Percentiles rank a stretch among this genome's conserved stretches.
These are phyloP conservation scores for Suillus subaureus DNA, from an alignment of 768 basidiomycete species.

Conservation along the genomic window DNA sequence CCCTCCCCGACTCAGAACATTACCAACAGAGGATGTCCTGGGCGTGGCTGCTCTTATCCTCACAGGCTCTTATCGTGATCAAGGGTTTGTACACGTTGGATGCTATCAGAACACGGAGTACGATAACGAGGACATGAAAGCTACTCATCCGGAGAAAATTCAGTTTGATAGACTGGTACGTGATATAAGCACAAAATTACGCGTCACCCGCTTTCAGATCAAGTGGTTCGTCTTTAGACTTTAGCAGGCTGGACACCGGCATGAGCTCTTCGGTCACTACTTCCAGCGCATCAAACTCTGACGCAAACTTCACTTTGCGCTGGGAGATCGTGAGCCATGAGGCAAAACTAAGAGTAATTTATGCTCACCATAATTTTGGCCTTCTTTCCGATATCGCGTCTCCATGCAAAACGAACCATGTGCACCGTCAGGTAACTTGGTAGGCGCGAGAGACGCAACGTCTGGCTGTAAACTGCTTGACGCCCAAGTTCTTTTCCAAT, in stretches of 20 bases:
- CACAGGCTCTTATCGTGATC: constrained; percentile 93
- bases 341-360: neutral
- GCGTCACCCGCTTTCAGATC: constrained; percentile 92
- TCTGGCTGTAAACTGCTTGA: constrained; percentile 79
- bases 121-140: constrained; percentile 90
- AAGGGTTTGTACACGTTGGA: constrained; percentile 98
- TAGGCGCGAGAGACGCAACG: constrained; percentile 78
- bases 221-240: constrained; percentile 74
- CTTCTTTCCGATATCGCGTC: constrained; percentile 87
- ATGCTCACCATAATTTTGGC: constrained; percentile 90
- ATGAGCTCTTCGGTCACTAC: constrained; percentile 75
- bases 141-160: constrained; percentile 66
- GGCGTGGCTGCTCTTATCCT: constrained; percentile 97
- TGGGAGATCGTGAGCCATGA: constrained; percentile 28
- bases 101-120: constrained; percentile 99
- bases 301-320: constrained; percentile 92
- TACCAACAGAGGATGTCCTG: constrained; percentile 88
- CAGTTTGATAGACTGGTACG: constrained; percentile 80
- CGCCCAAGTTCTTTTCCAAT: constrained; percentile 84
- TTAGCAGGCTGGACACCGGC: constrained; percentile 71
- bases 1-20: no score
- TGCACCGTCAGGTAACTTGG: constrained; percentile 88
- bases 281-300: constrained; percentile 85
- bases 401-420: constrained; percentile 97
- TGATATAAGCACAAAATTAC: constrained; percentile 87